Conservation (phyloP, 108 stramenopile genomes). For the Cyclostephanos tholiformis region DNA sequence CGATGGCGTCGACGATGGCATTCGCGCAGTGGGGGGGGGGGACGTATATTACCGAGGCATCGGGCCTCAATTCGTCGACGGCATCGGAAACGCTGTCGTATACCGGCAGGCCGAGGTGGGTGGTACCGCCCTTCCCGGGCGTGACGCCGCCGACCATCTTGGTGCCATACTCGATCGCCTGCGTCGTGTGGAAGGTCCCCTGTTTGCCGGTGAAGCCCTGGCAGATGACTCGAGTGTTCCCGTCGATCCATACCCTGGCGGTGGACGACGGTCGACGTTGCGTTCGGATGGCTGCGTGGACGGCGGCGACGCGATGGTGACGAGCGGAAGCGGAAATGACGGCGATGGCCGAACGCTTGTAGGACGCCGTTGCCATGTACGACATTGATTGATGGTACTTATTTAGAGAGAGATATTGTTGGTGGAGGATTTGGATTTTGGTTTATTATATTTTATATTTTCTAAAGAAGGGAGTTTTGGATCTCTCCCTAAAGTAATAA, state of each 20-base stretch:
- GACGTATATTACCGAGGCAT: constrained; percentile 99
- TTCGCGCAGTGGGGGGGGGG: constrained; percentile 95
- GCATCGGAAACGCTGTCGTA: constrained; percentile 95
- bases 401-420: too few relatives aligned
- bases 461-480: too few relatives aligned
- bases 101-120: constrained; percentile 95
- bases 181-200: constrained; percentile 84
- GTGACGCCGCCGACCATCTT: constrained; percentile 98
- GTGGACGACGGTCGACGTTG: constrained; percentile 76
- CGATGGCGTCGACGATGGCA: constrained; percentile 95
- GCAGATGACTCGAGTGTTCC: constrained; percentile 96
- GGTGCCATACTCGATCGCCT: constrained; percentile 99
- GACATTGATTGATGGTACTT: too few relatives aligned
- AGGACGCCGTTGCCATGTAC: too few relatives aligned
- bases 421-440: too few relatives aligned
- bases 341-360: too few relatives aligned
- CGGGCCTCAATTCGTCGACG: constrained; percentile 82
- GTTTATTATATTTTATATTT: too few relatives aligned
- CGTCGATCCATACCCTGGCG: constrained; percentile 97
- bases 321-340: too few relatives aligned
- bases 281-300: background rate
- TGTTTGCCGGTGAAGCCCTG: constrained; percentile 99
- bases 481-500: too few relatives aligned
- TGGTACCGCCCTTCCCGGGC: constrained; percentile 94
- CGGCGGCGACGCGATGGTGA: constrained; percentile 8